Percentiles rank a stretch among this genome's conserved stretches.
These are phyloP conservation scores for Trichoderma endophyticum DNA, from an alignment of 2,329 filamentous ascomycete genomes.

Conservation along the genomic window DNA sequence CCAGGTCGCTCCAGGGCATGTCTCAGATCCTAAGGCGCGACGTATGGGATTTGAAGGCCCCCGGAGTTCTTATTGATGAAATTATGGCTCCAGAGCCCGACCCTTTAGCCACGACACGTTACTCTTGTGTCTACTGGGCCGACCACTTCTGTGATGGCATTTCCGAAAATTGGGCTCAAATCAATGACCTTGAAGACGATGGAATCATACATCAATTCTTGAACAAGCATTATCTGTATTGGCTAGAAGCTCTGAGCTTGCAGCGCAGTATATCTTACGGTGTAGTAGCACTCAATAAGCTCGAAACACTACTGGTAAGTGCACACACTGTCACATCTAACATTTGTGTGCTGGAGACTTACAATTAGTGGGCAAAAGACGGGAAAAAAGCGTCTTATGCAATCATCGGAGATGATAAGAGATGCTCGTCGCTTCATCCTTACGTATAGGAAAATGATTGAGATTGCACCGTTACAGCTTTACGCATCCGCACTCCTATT, in stretches of 20 bases:
- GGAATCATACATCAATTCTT: not conserved
- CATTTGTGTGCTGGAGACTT: not conserved
- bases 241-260: slow-evolving; percentile 42
- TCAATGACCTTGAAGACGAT: not conserved
- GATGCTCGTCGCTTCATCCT: not conserved
- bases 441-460: not conserved
- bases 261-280: slow-evolving; percentile 26
- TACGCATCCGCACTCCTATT: not conserved
- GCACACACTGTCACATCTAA: not conserved
- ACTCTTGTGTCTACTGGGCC: not conserved
- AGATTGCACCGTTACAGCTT: slow-evolving; percentile 1
- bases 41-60: not conserved
- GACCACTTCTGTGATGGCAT: not conserved
- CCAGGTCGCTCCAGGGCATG: not conserved
- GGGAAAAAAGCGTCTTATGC: not conserved
- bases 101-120: not conserved
- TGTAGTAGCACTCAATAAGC: slow-evolving; percentile 3
- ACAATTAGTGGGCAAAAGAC: not conserved
- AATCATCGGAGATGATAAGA: not conserved
- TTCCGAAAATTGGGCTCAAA: not conserved
- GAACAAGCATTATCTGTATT: slow-evolving; percentile 31
- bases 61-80: not conserved
- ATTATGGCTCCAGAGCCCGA: not conserved
- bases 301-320: not conserved
- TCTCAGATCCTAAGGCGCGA: not conserved